A percentile compares a stretch with the other conserved stretches of the same genome.
phyloP scores from a whole-genome alignment of 2,329 filamentous ascomycete genomes.

The Xylariaceae sp. region DNA sequence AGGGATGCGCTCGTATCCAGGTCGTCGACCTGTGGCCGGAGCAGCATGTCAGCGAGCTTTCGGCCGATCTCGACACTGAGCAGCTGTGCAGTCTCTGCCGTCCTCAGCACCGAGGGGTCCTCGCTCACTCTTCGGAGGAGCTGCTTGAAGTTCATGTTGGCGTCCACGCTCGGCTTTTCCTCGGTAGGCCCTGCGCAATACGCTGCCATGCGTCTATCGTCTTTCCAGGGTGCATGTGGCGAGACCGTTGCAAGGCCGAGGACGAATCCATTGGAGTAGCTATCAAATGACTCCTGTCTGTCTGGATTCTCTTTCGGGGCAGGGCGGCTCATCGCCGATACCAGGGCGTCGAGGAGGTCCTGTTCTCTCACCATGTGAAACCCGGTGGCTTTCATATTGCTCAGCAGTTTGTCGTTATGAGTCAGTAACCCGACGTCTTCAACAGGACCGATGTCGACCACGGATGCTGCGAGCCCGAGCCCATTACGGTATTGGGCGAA shows the following conservation, averaged over 20 bases:
- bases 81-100: background rate
- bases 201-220: background rate
- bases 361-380: background rate
- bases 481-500: slow-evolving; percentile 7
- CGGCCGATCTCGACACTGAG: background rate
- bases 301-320: background rate
- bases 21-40: background rate
- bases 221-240: background rate
- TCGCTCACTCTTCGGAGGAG: background rate
- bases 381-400: background rate
- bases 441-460: slow-evolving; percentile 1
- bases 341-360: background rate
- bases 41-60: background rate
- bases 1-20: background rate
- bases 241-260: background rate
- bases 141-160: background rate
- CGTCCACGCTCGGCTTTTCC: background rate
- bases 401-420: background rate
- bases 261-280: background rate
- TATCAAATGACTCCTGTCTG: background rate
- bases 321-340: background rate
- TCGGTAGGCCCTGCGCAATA: background rate
- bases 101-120: background rate
- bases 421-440: background rate
- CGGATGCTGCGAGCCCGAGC: slow-evolving; percentile 7